Evolutionary conservation across 2,329 filamentous ascomycete genomes (phyloP), one percentile per base, ranked within the genome.

Genomic region (Colletotrichum lupini): DNA sequence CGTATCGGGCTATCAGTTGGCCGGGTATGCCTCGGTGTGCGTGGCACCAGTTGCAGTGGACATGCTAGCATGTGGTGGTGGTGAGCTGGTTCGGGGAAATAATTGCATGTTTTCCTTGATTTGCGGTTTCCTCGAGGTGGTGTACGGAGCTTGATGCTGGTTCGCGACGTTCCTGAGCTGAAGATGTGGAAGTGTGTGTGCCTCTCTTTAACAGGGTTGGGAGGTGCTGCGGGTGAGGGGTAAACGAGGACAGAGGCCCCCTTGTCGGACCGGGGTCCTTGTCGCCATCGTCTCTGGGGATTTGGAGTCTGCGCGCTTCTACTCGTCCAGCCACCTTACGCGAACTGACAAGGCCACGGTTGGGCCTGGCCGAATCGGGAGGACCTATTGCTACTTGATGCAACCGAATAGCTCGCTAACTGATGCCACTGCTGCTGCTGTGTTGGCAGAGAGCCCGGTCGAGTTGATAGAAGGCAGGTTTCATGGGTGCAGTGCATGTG

Each of bases 271-370:
- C 49, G 28, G 32, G 62, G 37, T 14, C 66, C 67, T 35, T 69
- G 67, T 64, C 67, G 7, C 61, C 35, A 19, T 49, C 6, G 37
- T n/a, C 60, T 69, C 53, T 32, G 46, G 67, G 53, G 26, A 69
- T 56, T 60, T 68, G 66, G 59, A 59, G 32, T 37, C n/a, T 68
- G 70, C 70, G 70, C 53, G 67, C 70, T 58, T 70, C 67, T 70
- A 74, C 72, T 74, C 72, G 72, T 46, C 72, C 72, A 74, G 30
- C 72, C 72, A 68, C 72, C 72, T 68, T 72, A 58, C 72, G 59
- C 70, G 30, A 67, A 55, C 57, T n/a, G 59, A 69, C 58, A 52
- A 42, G 65, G 58, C 71, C 69, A 63, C 46, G 53, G 55, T 32
- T 49, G 42, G 30, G 42, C 58, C 22, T 32, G 53, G 28, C 42